These are phyloP conservation scores for Elaeis oleifera DNA, from an alignment of 202 grass and related monocot species.

Conservation along the genomic window DNA sequence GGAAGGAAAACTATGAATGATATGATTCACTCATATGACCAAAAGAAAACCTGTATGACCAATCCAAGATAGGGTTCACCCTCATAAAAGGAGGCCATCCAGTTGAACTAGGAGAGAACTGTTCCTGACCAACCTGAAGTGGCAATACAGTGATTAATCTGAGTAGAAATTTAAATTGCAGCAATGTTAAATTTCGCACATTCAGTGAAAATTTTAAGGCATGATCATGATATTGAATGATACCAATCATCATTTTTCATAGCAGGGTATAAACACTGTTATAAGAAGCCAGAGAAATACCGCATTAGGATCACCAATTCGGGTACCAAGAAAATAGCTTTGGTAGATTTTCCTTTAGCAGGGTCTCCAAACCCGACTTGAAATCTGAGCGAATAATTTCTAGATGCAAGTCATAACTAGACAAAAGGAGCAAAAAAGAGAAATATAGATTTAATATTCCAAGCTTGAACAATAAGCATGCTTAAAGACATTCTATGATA, in stretches of 20 bases:
- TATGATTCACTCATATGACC: neutral
- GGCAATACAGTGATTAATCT: constrained; percentile 20
- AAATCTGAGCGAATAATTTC: constrained; percentile 91
- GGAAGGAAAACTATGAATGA: neutral
- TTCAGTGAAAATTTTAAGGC: too few species aligned
- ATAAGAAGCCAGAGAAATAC: constrained; percentile 35
- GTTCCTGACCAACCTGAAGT: constrained; percentile 97
- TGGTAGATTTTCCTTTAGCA: constrained; percentile 66
- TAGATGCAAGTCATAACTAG: constrained; percentile 76
- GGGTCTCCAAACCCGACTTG: constrained; percentile 81
- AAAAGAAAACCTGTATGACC: constrained; percentile 85
- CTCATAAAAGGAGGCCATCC: constrained; percentile 99
- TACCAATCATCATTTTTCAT: too few species aligned
- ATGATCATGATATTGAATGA: too few species aligned
- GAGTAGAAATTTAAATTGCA: too few species aligned
- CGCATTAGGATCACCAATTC: constrained; percentile 99
- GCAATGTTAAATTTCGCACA: too few species aligned
- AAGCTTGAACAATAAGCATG: neutral
- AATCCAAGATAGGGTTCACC: constrained; percentile 99
- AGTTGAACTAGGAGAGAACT: constrained; percentile 93
- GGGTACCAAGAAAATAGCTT: constrained; percentile 98
- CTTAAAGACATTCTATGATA: neutral
- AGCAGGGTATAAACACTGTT: too few species aligned
- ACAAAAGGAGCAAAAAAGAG: neutral
- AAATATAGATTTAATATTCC: neutral